A percentile compares a stretch with the other conserved stretches of the same genome.
Evolutionary conservation across 2,329 filamentous ascomycete genomes (phyloP).

Genomic region (Ilyonectria destructans): DNA sequence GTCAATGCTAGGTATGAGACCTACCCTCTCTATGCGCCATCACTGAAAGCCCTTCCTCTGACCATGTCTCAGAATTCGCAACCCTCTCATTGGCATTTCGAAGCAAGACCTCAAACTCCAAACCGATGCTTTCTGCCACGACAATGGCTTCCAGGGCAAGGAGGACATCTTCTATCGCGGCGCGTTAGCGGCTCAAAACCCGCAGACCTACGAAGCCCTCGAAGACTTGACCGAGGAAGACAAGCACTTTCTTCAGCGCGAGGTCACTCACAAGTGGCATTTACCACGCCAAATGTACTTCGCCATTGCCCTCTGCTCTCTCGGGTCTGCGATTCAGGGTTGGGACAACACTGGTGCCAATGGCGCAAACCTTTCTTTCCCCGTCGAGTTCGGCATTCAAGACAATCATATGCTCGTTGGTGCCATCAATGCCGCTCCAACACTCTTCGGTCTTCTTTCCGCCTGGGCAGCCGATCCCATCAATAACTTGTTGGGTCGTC

Average conservation of each 20-base stretch:
- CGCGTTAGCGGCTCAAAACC: slow-evolving; percentile 50
- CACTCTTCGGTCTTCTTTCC: slow-evolving; percentile 41
- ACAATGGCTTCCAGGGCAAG: slow-evolving; percentile 49
- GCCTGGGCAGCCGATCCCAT: slow-evolving; percentile 58
- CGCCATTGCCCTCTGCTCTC: slow-evolving; percentile 50
- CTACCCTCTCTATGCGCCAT: neutral
- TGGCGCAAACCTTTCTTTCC: slow-evolving; percentile 59
- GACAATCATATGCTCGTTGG: slow-evolving; percentile 69
- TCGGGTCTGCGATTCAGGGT: slow-evolving; percentile 55
- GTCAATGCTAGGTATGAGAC: slow-evolving; percentile 51
- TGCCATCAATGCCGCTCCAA: slow-evolving; percentile 65
- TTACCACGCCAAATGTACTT: slow-evolving; percentile 49
- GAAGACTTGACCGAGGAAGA: slow-evolving; percentile 47
- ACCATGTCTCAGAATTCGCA: slow-evolving; percentile 44
- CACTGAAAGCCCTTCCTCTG: neutral
- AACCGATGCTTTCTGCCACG: slow-evolving; percentile 46
- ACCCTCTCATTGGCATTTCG: slow-evolving; percentile 47
- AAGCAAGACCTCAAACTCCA: slow-evolving; percentile 42
- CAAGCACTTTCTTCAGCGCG: slow-evolving; percentile 42
- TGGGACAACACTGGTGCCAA: slow-evolving; percentile 64
- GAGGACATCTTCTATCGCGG: slow-evolving; percentile 49
- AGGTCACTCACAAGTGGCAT: slow-evolving; percentile 51
- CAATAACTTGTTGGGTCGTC: slow-evolving; percentile 48
- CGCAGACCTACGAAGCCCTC: slow-evolving; percentile 38
- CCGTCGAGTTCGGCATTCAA: slow-evolving; percentile 54